Percentiles rank a stretch among this genome's conserved stretches.
Conservation (phyloP, 768 basidiomycete genomes). For the Ramaria rubella region DNA sequence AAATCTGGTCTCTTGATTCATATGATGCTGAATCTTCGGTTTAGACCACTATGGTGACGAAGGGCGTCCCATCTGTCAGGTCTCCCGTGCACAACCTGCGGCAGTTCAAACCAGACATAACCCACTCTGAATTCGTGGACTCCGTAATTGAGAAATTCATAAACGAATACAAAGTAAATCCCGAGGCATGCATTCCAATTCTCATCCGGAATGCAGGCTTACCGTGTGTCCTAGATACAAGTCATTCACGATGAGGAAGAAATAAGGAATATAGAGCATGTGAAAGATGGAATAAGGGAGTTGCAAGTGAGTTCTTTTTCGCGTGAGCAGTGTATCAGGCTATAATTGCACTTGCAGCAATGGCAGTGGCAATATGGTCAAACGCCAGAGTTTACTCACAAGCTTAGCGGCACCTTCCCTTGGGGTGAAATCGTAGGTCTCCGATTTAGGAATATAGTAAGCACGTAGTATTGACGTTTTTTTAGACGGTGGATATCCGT, state of each 20-base stretch:
- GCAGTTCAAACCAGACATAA: constrained; percentile 42
- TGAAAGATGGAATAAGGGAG: constrained; percentile 64
- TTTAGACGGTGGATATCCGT: constrained; percentile 40
- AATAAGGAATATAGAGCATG: constrained; percentile 45
- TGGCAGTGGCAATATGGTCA: constrained; percentile 95
- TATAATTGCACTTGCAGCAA: constrained; percentile 38
- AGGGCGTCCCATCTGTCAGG: constrained; percentile 84
- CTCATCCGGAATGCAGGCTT: neutral
- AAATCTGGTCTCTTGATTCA: neutral
- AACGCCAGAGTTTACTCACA: constrained; percentile 87
- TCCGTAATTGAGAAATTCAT: constrained; percentile 67
- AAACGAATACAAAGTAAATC: constrained; percentile 41
- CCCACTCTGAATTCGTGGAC: constrained; percentile 63
- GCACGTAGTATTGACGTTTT: constrained; percentile 10
- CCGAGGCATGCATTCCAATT: neutral
- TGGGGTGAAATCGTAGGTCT: constrained; percentile 38
- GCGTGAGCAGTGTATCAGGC: neutral
- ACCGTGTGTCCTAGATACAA: constrained; percentile 4
- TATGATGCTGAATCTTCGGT: neutral
- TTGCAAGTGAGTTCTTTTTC: constrained; percentile 45
- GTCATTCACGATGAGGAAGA: constrained; percentile 40
- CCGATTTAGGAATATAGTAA: constrained; percentile 18
- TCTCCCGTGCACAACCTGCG: constrained; percentile 86
- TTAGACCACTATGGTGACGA: constrained; percentile 74
- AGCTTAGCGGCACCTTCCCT: constrained; percentile 29